Evolutionary conservation across 1,284 basidiomycete genomes (phyloP).

Genomic region (Apiotrichum gamsii): DNA sequence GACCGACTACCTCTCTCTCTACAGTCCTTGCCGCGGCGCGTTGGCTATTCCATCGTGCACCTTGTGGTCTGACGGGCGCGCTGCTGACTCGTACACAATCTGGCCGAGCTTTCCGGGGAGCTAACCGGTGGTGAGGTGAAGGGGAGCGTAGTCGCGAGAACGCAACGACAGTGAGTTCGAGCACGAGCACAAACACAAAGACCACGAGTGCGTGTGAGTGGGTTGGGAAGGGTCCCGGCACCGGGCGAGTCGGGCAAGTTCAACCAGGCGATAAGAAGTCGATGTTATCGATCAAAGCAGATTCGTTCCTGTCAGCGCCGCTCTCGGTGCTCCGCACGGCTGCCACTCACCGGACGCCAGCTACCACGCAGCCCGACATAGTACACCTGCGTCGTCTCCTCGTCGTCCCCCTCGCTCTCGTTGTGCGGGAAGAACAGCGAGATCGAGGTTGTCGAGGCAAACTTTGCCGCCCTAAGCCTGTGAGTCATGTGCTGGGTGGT

Average conservation of each 20-base stretch:
- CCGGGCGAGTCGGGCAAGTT: too few species aligned
- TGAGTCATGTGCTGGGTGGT: background rate
- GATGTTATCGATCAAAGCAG: too few species aligned
- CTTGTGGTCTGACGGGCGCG: slow-evolving; percentile 46
- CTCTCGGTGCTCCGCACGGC: too few species aligned
- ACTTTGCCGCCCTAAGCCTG: slow-evolving; percentile 45
- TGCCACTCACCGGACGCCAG: slow-evolving; percentile 38
- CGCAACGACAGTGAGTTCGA: too few species aligned
- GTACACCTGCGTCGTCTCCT: slow-evolving; percentile 43
- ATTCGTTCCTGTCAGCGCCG: too few species aligned
- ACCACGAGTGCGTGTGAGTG: too few species aligned
- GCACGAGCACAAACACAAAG: too few species aligned
- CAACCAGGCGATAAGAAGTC: too few species aligned
- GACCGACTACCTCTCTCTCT: too few species aligned
- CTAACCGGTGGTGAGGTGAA: too few species aligned
- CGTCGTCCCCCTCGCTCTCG: slow-evolving; percentile 39
- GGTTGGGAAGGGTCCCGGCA: too few species aligned
- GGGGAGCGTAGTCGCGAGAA: too few species aligned
- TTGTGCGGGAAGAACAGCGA: slow-evolving; percentile 44
- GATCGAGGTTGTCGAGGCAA: slow-evolving; percentile 37
- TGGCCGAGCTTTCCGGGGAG: slow-evolving; percentile 40
- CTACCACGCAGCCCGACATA: slow-evolving; percentile 44
- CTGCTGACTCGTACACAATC: slow-evolving; percentile 45
- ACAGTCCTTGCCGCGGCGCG: slow-evolving; percentile 17
- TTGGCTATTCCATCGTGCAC: slow-evolving; percentile 12